Percentiles rank a stretch among this genome's conserved stretches.
These are phyloP conservation scores for Pseudocercospora vitis DNA, from an alignment of 2,329 filamentous ascomycete genomes.

Conservation along the genomic window DNA sequence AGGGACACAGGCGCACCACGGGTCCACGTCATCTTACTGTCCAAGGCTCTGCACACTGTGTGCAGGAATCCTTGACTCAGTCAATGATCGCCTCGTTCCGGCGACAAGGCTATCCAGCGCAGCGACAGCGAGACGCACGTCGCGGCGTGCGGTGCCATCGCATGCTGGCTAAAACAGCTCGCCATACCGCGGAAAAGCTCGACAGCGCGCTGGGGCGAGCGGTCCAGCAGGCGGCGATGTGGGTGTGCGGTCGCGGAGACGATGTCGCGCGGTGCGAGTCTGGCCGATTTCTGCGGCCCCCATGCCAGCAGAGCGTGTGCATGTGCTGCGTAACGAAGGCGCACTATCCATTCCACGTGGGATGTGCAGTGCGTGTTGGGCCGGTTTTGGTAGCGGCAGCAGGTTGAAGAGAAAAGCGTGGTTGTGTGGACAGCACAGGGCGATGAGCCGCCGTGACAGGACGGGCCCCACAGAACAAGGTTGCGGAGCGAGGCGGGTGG, in stretches of 20 bases:
- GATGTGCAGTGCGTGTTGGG: constrained; percentile 6
- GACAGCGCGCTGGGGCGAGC: not conserved
- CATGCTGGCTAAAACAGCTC: not conserved
- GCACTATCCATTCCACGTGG: constrained; percentile 4
- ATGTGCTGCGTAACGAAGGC: constrained; percentile 1
- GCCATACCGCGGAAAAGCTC: not conserved
- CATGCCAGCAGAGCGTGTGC: not conserved
- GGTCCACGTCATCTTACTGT: constrained; percentile 6
- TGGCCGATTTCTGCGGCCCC: not conserved
- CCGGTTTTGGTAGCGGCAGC: not conserved
- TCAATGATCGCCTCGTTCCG: not conserved
- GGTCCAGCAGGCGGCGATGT: constrained; percentile 1
- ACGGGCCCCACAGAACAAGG: constrained; percentile 4
- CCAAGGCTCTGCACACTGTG: constrained; percentile 6
- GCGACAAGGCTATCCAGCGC: not conserved
- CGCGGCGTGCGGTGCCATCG: constrained; percentile 2
- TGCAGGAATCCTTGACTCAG: constrained; percentile 5
- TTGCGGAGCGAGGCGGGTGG: constrained; percentile 1
- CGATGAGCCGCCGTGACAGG: constrained; percentile 1
- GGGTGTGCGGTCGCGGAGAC: not conserved
- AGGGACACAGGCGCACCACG: too few species aligned
- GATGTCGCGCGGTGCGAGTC: not conserved
- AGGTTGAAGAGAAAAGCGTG: not conserved
- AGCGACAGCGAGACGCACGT: not conserved
- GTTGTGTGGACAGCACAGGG: not conserved